Evolutionary conservation across 148 eudicot genomes (phyloP).

Genomic region (Heliamphora exappendiculata): DNA sequence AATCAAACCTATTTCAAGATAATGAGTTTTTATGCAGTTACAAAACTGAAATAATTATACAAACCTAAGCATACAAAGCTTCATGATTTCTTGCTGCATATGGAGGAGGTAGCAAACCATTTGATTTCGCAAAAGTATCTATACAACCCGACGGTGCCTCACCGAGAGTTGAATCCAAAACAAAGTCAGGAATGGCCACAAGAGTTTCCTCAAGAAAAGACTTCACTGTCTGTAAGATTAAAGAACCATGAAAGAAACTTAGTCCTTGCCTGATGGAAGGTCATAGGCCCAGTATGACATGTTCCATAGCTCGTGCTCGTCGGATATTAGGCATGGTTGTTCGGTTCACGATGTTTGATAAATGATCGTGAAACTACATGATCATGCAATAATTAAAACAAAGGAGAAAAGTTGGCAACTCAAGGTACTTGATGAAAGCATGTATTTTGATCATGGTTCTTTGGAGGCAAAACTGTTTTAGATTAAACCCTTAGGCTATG

Average conservation of each 20-base stretch:
- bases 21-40: not conserved
- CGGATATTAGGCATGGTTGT: not conserved
- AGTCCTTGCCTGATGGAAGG: not conserved
- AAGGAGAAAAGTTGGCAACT: not conserved
- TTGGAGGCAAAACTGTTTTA: not conserved
- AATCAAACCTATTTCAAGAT: not conserved
- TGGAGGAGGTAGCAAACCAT: constrained; percentile 62
- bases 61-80: constrained; percentile 51
- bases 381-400: not conserved
- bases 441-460: not conserved
- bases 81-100: constrained; percentile 43
- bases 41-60: constrained; percentile 1
- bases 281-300: not conserved
- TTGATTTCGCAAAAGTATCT: constrained; percentile 49
- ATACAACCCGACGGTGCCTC: constrained; percentile 36
- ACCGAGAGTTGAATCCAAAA: constrained; percentile 67
- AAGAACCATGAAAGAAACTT: constrained; percentile 9
- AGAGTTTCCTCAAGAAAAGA: constrained; percentile 70
- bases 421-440: not conserved
- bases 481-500: not conserved
- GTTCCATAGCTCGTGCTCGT: not conserved
- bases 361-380: not conserved
- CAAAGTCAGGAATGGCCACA: constrained; percentile 64
- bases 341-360: not conserved
- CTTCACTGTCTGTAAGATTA: constrained; percentile 60